Evolutionary conservation across 371 early-diverging fungal genomes (phyloP).

Genomic region (Homolaphlyctis polyrhiza): DNA sequence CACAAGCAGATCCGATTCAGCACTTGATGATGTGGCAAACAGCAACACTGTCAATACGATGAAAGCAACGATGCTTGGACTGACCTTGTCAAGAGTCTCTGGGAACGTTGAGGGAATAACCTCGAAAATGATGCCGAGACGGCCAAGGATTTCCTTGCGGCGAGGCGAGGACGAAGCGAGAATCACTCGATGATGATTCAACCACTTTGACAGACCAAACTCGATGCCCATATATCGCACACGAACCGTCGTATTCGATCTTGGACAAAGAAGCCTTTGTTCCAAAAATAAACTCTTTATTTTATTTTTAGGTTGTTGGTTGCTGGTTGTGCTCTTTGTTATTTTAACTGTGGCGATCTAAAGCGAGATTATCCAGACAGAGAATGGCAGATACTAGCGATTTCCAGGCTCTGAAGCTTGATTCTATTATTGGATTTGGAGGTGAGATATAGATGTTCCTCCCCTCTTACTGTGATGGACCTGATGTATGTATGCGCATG

Average conservation of each 20-base stretch:
- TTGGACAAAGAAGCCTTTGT: background rate
- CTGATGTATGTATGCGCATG: no score
- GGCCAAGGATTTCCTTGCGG: slow-evolving; percentile 66
- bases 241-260: background rate
- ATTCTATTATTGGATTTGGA: slow-evolving; percentile 45
- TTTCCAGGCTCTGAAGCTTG: slow-evolving; percentile 31
- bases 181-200: slow-evolving; percentile 31
- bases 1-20: no score
- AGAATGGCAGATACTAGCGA: slow-evolving; percentile 10
- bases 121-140: slow-evolving; percentile 58
- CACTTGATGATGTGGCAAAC: no score
- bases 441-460: no score
- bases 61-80: background rate
- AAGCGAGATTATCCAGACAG: background rate
- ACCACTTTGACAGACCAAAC: background rate
- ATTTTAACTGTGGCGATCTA: background rate
- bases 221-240: background rate
- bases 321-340: no score
- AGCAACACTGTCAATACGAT: no score
- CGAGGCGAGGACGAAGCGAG: slow-evolving; percentile 81
- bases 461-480: no score
- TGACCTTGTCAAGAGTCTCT: slow-evolving; percentile 54
- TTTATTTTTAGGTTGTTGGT: no score
- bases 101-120: slow-evolving; percentile 60
- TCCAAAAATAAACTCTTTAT: no score